These are phyloP conservation scores for Fraxinus platypoda DNA, from an alignment of 305 asterid species.

Conservation along the genomic window DNA sequence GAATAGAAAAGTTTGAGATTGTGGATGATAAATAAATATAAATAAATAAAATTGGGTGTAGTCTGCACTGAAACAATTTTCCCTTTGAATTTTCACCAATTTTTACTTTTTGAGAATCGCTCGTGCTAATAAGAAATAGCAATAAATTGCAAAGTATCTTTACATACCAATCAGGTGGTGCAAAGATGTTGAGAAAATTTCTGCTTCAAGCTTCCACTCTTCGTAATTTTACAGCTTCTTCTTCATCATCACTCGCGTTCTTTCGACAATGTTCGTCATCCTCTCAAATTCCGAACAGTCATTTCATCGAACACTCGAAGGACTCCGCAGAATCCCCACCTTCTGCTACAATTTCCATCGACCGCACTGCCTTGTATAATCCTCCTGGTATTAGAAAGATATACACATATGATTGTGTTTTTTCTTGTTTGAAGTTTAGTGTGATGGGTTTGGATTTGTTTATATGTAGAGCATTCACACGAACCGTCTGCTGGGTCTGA, in stretches of 20 bases:
- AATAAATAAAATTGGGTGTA: no score
- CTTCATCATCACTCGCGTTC: conserved; percentile 19
- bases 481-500: conserved; percentile 56
- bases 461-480: conserved; percentile 74
- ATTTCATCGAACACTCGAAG: conserved; percentile 63
- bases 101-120: background rate
- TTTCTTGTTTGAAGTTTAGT: background rate
- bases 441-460: conserved; percentile 9
- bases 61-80: no score
- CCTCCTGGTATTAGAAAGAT: conserved; percentile 46
- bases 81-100: no score
- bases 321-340: conserved; percentile 34
- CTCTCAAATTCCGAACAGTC: conserved; percentile 34
- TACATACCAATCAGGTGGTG: background rate
- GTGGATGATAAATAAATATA: no score
- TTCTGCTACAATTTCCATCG: conserved; percentile 67
- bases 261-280: conserved; percentile 15
- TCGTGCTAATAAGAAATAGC: background rate
- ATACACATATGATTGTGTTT: background rate
- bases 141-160: background rate
- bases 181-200: conserved; percentile 45
- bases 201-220: conserved; percentile 39
- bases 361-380: conserved; percentile 66
- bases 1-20: no score
- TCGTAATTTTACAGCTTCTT: conserved; percentile 19